Evolutionary conservation across 805 yeast genomes (phyloP).

Genomic region (Trichomonascus vanleenenianus): DNA sequence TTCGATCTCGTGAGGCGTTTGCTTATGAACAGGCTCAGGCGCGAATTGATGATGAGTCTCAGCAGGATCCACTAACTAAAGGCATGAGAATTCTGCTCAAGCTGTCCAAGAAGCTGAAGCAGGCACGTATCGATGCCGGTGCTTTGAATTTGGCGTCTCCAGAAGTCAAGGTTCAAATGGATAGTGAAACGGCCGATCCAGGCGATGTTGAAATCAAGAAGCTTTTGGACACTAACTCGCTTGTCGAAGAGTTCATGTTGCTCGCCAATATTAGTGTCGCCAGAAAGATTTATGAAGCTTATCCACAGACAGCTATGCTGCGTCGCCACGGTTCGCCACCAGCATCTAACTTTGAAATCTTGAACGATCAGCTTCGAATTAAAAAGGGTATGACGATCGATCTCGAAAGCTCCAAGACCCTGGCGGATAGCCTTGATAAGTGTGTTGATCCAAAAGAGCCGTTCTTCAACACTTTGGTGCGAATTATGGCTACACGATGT

Average conservation of each 20-base stretch:
- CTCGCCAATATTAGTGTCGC: slow-evolving; percentile 96
- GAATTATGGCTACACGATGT: slow-evolving; percentile 97
- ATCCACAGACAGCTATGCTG: slow-evolving; percentile 97
- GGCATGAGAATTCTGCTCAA: slow-evolving; percentile 79
- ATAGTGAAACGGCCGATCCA: slow-evolving; percentile 95
- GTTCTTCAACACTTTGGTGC: slow-evolving; percentile 83
- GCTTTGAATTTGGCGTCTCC: slow-evolving; percentile 96
- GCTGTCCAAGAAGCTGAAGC: slow-evolving; percentile 78
- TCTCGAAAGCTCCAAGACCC: slow-evolving; percentile 76
- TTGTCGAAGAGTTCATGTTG: slow-evolving; percentile 98
- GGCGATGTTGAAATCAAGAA: slow-evolving; percentile 89
- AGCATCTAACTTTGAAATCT: slow-evolving; percentile 77
- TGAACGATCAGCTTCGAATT: slow-evolving; percentile 81
- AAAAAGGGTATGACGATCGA: slow-evolving; percentile 71
- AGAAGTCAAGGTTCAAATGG: slow-evolving; percentile 95
- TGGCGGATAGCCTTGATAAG: slow-evolving; percentile 89
- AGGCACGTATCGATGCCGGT: slow-evolving; percentile 85
- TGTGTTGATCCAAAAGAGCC: slow-evolving; percentile 79
- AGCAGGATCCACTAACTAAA: slow-evolving; percentile 75
- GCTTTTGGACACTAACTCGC: slow-evolving; percentile 81
- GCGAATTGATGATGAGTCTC: slow-evolving; percentile 71
- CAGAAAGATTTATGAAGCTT: slow-evolving; percentile 80
- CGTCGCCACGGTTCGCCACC: slow-evolving; percentile 99
- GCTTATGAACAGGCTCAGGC: slow-evolving; percentile 90
- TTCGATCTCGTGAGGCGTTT: slow-evolving; percentile 87